Base-by-base conservation (phyloP, 228 moss, liverwort and hornwort species). In the Sphagnum fallax region DNA sequence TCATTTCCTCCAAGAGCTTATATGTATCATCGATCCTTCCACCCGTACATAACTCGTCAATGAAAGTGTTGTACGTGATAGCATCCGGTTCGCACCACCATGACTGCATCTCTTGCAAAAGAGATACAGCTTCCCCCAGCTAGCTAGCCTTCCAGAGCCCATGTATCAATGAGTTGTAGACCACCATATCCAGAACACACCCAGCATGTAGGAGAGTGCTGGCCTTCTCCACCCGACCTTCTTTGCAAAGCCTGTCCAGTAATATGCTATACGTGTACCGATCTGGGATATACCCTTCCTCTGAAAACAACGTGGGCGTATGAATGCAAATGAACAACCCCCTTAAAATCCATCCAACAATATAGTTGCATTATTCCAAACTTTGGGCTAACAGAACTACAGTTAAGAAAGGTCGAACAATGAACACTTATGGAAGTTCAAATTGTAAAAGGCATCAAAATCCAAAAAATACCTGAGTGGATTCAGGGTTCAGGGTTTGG, bases 1-100 rank as follows among this genome's bases (percentile, higher is more conserved):
- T 77, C 74, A 90, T 82, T 78, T 90, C 93, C 74, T 85, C 85
- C 53, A 81, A 91, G 47, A 90, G 85, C 73, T 72, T 79, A 64
- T 75, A 72, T 8, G 87, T 78, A 72, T 89, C 91, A 50, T 83
- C 82, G 5, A 84, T 77, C 6, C 71, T 67, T 48, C 76, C 75
- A 48, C 82, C 81, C 67, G 70, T 79, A 75, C 91, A 83, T 57
- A 87, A 79, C 59, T 87, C 81, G 53, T 87, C 89, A 52, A 93
- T 91, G 5, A 90, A 79, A 50, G 81, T 82, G 68, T 80, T 87
- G 72, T 91, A 91, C 10, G 85, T 82, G 75, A 92, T 83, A 70
- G 85, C 85, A 71, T 90, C 84, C 60, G 83, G 83, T 62, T 75
- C 69, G 69, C 81, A 85, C 15, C 83, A 85, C 66, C 72, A 62